Evolutionary conservation across 805 yeast genomes (phyloP).

Genomic region (Candida vaughaniae): DNA sequence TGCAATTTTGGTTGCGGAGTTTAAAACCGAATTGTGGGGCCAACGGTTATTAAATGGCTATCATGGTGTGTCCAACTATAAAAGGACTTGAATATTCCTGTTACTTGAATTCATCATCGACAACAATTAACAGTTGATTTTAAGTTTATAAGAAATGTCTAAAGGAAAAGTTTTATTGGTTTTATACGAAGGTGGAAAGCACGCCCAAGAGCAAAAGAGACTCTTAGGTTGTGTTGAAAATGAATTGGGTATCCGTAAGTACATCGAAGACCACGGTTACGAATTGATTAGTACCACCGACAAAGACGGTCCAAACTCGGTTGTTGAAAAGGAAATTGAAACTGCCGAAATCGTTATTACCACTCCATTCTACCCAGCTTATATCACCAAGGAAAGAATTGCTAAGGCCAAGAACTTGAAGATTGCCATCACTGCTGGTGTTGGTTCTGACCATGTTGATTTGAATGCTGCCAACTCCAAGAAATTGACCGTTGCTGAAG

Average conservation of each 20-base stretch:
- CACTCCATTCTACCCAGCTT: conserved; percentile 83
- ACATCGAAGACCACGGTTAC: conserved; percentile 67
- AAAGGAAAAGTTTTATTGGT: conserved; percentile 51
- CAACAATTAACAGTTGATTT: background rate
- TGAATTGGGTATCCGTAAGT: conserved; percentile 67
- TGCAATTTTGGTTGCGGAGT: conserved; percentile 4
- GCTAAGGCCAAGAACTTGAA: conserved; percentile 70
- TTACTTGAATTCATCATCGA: background rate
- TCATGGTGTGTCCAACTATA: conserved; percentile 1
- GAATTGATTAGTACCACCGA: conserved; percentile 62
- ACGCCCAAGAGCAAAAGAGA: conserved; percentile 58
- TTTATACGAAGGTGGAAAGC: conserved; percentile 56
- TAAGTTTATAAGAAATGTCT: conserved; percentile 17
- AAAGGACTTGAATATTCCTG: background rate
- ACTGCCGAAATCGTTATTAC: conserved; percentile 78
- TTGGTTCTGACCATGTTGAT: conserved; percentile 81
- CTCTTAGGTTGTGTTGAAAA: conserved; percentile 72
- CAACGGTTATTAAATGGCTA: conserved; percentile 9
- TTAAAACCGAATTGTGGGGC: conserved; percentile 6
- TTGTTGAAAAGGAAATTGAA: conserved; percentile 60
- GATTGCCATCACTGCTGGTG: conserved; percentile 76
- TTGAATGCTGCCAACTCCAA: conserved; percentile 63
- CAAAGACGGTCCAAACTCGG: conserved; percentile 62
- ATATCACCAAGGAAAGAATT: conserved; percentile 65
- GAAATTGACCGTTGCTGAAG: conserved; percentile 70